Conservation (phyloP, 2,329 filamentous ascomycete species). For the Mariannaea elegans region DNA sequence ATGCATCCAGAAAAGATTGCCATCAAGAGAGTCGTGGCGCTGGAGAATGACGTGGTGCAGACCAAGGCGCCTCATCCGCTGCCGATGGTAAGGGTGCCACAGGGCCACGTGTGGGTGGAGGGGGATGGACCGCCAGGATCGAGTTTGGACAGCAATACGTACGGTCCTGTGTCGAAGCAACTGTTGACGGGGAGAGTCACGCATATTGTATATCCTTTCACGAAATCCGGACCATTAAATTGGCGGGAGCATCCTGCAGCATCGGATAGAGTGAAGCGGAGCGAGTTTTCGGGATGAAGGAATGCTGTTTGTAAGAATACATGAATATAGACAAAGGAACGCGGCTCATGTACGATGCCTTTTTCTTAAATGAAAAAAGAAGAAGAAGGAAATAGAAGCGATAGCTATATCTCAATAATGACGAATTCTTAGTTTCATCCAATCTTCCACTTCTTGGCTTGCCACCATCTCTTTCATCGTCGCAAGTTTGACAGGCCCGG, state of each 20-base stretch:
- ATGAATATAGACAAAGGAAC: neutral
- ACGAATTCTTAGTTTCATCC: too few species aligned
- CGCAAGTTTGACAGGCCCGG: neutral
- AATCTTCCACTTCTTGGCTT: too few species aligned
- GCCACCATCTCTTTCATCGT: too few species aligned
- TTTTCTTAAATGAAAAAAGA: too few species aligned
- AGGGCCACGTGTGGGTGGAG: constrained; percentile 93
- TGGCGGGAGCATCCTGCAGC: constrained; percentile 62
- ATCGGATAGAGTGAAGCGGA: constrained; percentile 19
- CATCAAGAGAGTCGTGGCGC: constrained; percentile 84
- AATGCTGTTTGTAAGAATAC: neutral
- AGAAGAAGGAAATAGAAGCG: too few species aligned
- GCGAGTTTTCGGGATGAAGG: constrained; percentile 37
- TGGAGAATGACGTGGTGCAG: constrained; percentile 80
- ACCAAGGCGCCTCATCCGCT: constrained; percentile 70
- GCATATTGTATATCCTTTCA: constrained; percentile 75
- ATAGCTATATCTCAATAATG: too few species aligned
- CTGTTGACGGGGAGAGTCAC: constrained; percentile 80
- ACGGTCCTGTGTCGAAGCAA: constrained; percentile 81
- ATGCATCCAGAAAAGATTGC: constrained; percentile 72
- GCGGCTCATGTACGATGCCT: neutral
- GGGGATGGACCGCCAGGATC: constrained; percentile 80
- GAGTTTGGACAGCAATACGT: constrained; percentile 86
- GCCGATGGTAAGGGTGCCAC: constrained; percentile 71
- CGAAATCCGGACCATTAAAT: constrained; percentile 63